Evolutionary conservation across 1,284 basidiomycete genomes (phyloP).

Genomic region (Coriolopsis trogii): DNA sequence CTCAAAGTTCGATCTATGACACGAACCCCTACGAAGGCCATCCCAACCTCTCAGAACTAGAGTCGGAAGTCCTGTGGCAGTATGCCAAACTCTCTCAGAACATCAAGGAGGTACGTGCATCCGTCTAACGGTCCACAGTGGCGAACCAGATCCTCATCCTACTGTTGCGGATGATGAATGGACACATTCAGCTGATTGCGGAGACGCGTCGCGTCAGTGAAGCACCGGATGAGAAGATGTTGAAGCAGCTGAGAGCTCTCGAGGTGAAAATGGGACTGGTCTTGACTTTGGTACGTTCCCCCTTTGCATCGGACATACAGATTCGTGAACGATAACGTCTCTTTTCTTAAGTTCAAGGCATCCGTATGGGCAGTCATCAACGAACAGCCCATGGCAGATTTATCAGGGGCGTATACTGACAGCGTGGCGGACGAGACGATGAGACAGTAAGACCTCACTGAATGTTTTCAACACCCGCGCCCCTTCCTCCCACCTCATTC

Average conservation of each 20-base stretch:
- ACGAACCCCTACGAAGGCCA: slow-evolving; percentile 71
- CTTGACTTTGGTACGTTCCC: slow-evolving; percentile 72
- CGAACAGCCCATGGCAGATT: slow-evolving; percentile 69
- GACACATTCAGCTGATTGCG: slow-evolving; percentile 49
- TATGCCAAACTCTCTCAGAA: slow-evolving; percentile 58
- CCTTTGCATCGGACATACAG: neutral
- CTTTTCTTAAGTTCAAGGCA: slow-evolving; percentile 77
- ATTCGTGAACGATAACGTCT: neutral
- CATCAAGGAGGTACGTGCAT: slow-evolving; percentile 51
- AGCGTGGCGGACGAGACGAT: slow-evolving; percentile 40
- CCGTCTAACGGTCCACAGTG: neutral
- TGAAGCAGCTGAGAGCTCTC: slow-evolving; percentile 80
- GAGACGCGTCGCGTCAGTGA: slow-evolving; percentile 64
- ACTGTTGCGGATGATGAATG: neutral
- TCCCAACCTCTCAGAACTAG: slow-evolving; percentile 52
- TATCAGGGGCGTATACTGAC: slow-evolving; percentile 36
- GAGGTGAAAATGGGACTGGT: slow-evolving; percentile 97
- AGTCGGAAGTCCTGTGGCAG: slow-evolving; percentile 63
- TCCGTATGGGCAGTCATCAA: slow-evolving; percentile 95
- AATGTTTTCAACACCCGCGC: no score
- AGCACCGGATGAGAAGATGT: slow-evolving; percentile 73
- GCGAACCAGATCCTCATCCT: neutral
- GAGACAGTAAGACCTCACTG: slow-evolving; percentile 19
- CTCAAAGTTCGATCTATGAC: slow-evolving; percentile 49
- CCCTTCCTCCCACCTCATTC: neutral